Base-by-base conservation (phyloP, 1,139 yeast genomes). In the Geotrichum histeridarum region DNA sequence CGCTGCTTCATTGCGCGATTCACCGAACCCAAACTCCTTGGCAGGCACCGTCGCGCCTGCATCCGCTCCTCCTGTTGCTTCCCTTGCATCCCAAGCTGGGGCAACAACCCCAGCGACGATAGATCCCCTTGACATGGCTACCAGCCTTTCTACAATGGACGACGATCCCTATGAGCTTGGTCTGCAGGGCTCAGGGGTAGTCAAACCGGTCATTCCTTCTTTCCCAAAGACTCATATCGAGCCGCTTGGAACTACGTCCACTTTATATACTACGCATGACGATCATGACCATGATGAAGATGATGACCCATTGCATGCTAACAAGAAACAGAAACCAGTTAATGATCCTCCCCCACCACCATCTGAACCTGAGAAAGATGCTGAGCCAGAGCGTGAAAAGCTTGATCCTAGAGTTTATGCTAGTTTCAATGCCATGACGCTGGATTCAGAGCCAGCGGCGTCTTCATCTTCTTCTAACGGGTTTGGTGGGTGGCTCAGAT, bases 401-500 rank as follows among this genome's bases (percentile, higher is more conserved):
- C 43, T 39, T 39, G 57, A 54, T 31, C 52, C 57, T 11, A 54
- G 42, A 32, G 47, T 54, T 2, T 54, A 54, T 38, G 57, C 57
- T 11, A 50, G 50, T 37, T 47, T 53, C 18, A 53, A 48, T 15
- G 45, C 52, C 22, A 48, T 53, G 55, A 53, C 54, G 14, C 33
- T 52, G 22, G 54, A 53, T 9, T 37, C 50, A 8, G 52, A 53
- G 12, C 38, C 41, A 30, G 9, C 38, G 11, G 11, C 47, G n/a
- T n/a, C n/a, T n/a, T n/a, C 2, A 22, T 46, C n/a, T 2, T n/a
- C 31, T 7, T 15, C 55, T 17, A 41, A 48, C 36, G 31, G 56
- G n/a, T 49, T 49, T 35, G 27, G 27, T 22, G 27, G 27, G 27
- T 42, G 42, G 35, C 36, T 14, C 36, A 46, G 9, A 31, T 14